Evolutionary conservation across 257 asterid species (phyloP), one percentile per base, ranked within the genome.

Genomic region (Nicotiana knightiana): DNA sequence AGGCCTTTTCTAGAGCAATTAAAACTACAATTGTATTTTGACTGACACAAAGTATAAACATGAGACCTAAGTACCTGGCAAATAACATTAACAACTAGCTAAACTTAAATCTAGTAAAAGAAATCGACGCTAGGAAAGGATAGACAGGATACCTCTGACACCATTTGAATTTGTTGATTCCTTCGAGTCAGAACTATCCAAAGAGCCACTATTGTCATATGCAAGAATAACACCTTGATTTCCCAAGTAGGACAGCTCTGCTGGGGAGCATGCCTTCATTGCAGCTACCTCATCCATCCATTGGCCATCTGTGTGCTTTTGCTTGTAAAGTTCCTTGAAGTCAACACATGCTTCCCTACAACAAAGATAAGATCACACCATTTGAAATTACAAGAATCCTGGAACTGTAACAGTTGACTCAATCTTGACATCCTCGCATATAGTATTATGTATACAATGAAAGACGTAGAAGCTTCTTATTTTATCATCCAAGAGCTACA

Each of bases 241-340:
- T 65, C 88, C 91, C 88, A 89, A 59, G 46, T 87, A 90, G 1
- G 93, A 88, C 79, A 89, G 82, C 79, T 91, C 95, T 48, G 88
- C 32, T 76, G 90, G 64, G 26, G 96, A 67, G 71, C 71, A 87
- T 55, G 98, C 94, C 89, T 91, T 88, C 83, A 94, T 93, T 68
- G 97, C 98, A 21, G 96, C 97, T 86, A 94, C 87, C 87, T 92
- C 97, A 66, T 84, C 95, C 95, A 92, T 88, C 98, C 98, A 94
- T 62, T 89, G 95, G 77, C 89, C 89, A 85, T 94, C 97, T 11
- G 93, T 88, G 81, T 91, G 93, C 85, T 94, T 94, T 86, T 89
- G 88, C 90, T 91, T 82, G 91, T 87, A 91, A 78, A 92, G 97
- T 81, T 94, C 97, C 89, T 90, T 90, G 88, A 94, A 94, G 67